A percentile compares a stretch with the other conserved stretches of the same genome.
Conservation (phyloP, 495 filamentous ascomycete genomes). For the Apiosordaria backusii region DNA sequence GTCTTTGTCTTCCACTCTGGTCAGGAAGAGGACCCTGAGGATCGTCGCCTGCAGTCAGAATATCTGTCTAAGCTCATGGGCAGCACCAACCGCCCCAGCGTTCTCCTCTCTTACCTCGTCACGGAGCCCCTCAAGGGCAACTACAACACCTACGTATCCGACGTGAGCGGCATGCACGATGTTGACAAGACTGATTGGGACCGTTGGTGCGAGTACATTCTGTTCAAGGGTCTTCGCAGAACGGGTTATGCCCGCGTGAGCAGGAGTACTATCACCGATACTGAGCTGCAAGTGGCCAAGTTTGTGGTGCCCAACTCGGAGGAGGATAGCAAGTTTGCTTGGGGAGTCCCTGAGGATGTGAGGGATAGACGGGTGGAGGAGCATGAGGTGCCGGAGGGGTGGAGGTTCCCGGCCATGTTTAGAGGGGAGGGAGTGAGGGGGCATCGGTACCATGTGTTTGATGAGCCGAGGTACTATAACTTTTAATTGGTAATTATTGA, state of each 20-base stretch:
- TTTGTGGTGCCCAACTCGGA: slow-evolving; percentile 79
- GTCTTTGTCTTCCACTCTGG: slow-evolving; percentile 99
- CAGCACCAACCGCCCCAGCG: slow-evolving; percentile 69
- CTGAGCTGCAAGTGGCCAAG: slow-evolving; percentile 95
- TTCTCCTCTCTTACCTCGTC: slow-evolving; percentile 89
- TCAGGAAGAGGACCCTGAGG: slow-evolving; percentile 95
- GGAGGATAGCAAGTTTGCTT: slow-evolving; percentile 50
- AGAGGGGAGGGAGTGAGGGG: slow-evolving; percentile 81
- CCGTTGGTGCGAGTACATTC: slow-evolving; percentile 98
- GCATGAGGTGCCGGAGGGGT: slow-evolving; percentile 68
- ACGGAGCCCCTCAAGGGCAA: slow-evolving; percentile 88
- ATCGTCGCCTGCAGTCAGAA: slow-evolving; percentile 81
- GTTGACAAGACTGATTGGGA: slow-evolving; percentile 95
- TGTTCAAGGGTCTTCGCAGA: slow-evolving; percentile 85
- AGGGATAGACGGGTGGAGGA: slow-evolving; percentile 48
- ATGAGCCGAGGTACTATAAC: slow-evolving; percentile 76
- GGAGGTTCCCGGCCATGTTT: slow-evolving; percentile 85
- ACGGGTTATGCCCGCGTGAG: slow-evolving; percentile 89
- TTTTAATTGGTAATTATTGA: slow-evolving; percentile 17
- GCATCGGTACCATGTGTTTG: slow-evolving; percentile 93
- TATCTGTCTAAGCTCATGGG: slow-evolving; percentile 91
- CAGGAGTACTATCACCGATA: slow-evolving; percentile 90
- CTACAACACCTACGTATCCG: slow-evolving; percentile 93
- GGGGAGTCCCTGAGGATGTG: slow-evolving; percentile 27
- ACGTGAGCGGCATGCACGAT: slow-evolving; percentile 86